Conservation (phyloP, 1,284 basidiomycete genomes). For the Leccinum insolens region DNA sequence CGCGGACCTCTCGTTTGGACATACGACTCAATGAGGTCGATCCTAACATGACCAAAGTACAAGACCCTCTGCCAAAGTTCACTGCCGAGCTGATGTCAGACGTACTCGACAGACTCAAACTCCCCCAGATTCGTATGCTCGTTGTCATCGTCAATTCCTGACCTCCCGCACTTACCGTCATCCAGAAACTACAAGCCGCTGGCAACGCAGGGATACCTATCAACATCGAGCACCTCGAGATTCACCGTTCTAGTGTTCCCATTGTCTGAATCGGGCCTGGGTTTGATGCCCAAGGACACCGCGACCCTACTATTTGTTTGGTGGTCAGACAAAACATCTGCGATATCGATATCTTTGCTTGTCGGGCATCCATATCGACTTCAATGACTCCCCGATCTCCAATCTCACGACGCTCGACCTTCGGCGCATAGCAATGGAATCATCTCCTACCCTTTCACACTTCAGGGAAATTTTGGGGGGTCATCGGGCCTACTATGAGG, state of each 20-base stretch:
- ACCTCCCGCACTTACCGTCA: slow-evolving; percentile 49
- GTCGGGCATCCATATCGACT: slow-evolving; percentile 60
- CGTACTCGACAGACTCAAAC: slow-evolving; percentile 50
- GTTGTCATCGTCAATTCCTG: slow-evolving; percentile 54
- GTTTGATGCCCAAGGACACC: slow-evolving; percentile 37
- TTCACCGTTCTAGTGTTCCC: slow-evolving; percentile 53
- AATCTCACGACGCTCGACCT: slow-evolving; percentile 64
- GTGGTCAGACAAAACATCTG: slow-evolving; percentile 47
- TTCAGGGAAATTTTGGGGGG: slow-evolving; percentile 47
- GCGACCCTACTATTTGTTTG: slow-evolving; percentile 42
- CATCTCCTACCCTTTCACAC: slow-evolving; percentile 46
- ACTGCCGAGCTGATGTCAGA: slow-evolving; percentile 43
- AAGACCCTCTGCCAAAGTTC: slow-evolving; percentile 35
- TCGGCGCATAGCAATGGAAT: slow-evolving; percentile 53
- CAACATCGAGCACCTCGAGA: slow-evolving; percentile 56
- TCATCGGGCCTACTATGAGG: too few species aligned
- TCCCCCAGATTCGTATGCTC: slow-evolving; percentile 56
- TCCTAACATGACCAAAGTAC: slow-evolving; percentile 14
- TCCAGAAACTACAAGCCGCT: slow-evolving; percentile 47
- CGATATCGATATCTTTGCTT: slow-evolving; percentile 40
- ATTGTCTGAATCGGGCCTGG: slow-evolving; percentile 46
- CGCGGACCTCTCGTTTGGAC: slow-evolving; percentile 53
- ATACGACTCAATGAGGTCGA: slow-evolving; percentile 53
- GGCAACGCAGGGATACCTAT: slow-evolving; percentile 38
- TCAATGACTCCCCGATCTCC: slow-evolving; percentile 44